Percentiles rank a stretch among this genome's conserved stretches.
These are phyloP conservation scores for Sporothrix inflata DNA, from an alignment of 2,329 filamentous ascomycete genomes.

Conservation along the genomic window DNA sequence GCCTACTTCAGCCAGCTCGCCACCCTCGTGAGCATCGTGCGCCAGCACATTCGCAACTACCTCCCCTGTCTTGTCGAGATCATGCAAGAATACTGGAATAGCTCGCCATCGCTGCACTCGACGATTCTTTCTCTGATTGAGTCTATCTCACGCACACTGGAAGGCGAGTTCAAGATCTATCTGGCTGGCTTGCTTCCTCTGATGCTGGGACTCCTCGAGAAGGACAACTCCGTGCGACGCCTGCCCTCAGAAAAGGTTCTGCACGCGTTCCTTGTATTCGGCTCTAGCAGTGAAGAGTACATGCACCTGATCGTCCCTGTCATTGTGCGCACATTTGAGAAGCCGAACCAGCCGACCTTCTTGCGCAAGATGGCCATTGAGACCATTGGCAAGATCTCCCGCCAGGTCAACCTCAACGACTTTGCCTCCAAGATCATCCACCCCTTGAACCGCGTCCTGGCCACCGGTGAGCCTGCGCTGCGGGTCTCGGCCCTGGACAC, in stretches of 20 bases:
- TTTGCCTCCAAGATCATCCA: constrained; percentile 97
- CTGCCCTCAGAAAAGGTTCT: constrained; percentile 86
- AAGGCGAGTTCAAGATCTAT: constrained; percentile 98
- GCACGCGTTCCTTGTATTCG: constrained; percentile 94
- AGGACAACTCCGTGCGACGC: constrained; percentile 75
- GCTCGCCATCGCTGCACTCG: constrained; percentile 76
- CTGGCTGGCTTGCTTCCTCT: constrained; percentile 84
- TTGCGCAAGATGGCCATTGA: constrained; percentile 90
- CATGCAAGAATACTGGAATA: constrained; percentile 88
- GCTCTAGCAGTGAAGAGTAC: constrained; percentile 93
- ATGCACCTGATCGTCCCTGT: constrained; percentile 99
- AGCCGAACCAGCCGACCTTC: constrained; percentile 75
- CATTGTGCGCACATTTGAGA: constrained; percentile 93
- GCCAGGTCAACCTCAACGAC: constrained; percentile 96
- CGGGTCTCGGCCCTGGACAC: constrained; percentile 88
- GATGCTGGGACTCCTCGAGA: constrained; percentile 92
- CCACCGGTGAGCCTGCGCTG: constrained; percentile 70
- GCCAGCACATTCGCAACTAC: constrained; percentile 93
- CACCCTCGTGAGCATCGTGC: constrained; percentile 89
- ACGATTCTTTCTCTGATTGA: constrained; percentile 93
- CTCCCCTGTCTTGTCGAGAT: constrained; percentile 84
- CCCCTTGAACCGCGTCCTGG: constrained; percentile 81
- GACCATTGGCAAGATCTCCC: constrained; percentile 88
- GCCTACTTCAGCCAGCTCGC: constrained; percentile 98
- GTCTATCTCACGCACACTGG: constrained; percentile 87